phyloP scores from a whole-genome alignment of 345 rosid genomes.

The Brassica cretica region DNA sequence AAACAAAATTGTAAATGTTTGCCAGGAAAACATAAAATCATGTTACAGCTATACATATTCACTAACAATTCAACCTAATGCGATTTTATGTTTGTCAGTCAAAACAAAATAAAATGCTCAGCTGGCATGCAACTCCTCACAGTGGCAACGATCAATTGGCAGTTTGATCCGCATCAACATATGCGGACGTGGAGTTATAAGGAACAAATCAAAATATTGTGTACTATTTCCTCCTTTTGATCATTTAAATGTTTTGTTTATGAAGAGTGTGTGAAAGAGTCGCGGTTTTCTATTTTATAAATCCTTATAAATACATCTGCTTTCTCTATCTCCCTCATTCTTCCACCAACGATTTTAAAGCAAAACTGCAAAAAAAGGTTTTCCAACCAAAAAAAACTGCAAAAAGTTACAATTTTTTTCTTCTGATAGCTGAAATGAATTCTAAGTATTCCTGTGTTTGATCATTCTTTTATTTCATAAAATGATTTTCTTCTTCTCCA shows the following conservation, averaged over 20 bases:
- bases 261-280: background rate
- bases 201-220: background rate
- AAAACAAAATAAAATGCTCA: conserved; percentile 3
- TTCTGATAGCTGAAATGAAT: background rate
- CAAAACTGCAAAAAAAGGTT: background rate
- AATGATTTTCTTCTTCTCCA: conserved; percentile 15
- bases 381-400: background rate
- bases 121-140: background rate
- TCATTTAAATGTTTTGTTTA: background rate
- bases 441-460: background rate
- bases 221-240: background rate
- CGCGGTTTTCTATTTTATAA: background rate
- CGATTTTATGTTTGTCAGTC: background rate
- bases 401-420: background rate
- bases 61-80: background rate
- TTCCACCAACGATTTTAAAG: background rate
- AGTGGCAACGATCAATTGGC: background rate
- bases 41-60: too few species aligned
- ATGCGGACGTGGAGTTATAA: conserved; percentile 4
- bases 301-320: background rate
- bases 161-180: background rate
- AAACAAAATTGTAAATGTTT: too few species aligned
- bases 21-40: too few species aligned
- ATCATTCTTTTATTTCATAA: background rate
- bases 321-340: background rate